Evolutionary conservation across 371 early-diverging fungal genomes (phyloP).

Genomic region (Sporodiniella umbellata): DNA sequence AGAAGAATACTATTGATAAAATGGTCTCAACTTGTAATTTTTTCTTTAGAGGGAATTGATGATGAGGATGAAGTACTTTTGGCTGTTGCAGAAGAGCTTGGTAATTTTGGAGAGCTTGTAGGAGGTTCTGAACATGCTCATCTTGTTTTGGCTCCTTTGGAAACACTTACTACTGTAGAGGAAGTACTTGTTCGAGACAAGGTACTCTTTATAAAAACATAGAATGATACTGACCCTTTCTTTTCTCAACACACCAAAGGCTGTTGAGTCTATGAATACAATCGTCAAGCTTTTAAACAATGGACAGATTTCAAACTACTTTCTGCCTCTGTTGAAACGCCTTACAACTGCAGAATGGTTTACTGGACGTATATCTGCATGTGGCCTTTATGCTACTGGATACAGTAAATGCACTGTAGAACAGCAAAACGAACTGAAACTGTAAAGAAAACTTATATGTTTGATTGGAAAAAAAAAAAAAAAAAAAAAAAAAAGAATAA

Average conservation of each 20-base stretch:
- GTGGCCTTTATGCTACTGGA: slow-evolving; percentile 85
- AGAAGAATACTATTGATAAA: slow-evolving; percentile 5
- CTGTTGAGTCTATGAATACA: slow-evolving; percentile 90
- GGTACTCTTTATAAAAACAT: slow-evolving; percentile 38
- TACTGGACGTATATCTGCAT: slow-evolving; percentile 91
- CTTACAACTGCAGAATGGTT: slow-evolving; percentile 97
- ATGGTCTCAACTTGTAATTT: background rate
- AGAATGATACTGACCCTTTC: background rate
- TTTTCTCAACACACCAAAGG: slow-evolving; percentile 59
- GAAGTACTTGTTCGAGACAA: slow-evolving; percentile 96
- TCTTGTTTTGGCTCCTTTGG: slow-evolving; percentile 85
- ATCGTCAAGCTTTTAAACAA: slow-evolving; percentile 68
- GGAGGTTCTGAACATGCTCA: slow-evolving; percentile 88
- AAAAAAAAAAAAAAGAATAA: too few species aligned
- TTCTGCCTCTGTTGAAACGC: slow-evolving; percentile 88
- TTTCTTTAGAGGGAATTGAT: slow-evolving; percentile 86
- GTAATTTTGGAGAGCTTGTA: slow-evolving; percentile 85
- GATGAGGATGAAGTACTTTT: slow-evolving; percentile 97
- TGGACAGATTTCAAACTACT: slow-evolving; percentile 82
- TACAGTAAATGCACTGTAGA: slow-evolving; percentile 71
- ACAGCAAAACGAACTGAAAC: slow-evolving; percentile 83
- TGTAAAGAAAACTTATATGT: too few species aligned
- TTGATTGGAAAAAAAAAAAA: background rate
- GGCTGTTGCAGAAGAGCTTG: slow-evolving; percentile 94
- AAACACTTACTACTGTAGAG: slow-evolving; percentile 94